A percentile compares a stretch with the other conserved stretches of the same genome.
Evolutionary conservation across 75 land plant species (phyloP).

Genomic region (Sequoia sempervirens): DNA sequence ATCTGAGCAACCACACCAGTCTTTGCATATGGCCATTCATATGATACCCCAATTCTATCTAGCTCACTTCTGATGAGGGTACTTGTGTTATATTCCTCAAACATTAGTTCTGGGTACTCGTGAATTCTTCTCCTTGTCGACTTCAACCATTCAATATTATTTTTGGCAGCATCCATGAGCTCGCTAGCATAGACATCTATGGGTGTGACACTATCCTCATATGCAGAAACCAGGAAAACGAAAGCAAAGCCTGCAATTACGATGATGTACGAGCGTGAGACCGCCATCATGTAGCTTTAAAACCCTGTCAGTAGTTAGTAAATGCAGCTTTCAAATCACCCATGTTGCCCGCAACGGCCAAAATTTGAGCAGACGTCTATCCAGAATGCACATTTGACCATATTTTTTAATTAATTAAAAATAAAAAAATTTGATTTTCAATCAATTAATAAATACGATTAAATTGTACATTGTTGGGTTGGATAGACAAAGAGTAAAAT

Average conservation of each 20-base stretch:
- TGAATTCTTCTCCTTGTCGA: conserved; percentile 22
- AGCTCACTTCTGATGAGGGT: conserved; percentile 22
- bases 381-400: too few species aligned
- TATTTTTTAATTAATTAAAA: too few species aligned
- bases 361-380: too few species aligned
- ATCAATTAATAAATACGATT: too few species aligned
- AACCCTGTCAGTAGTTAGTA: too few species aligned
- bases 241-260: neutral
- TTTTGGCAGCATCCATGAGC: neutral
- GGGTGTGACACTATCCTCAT: neutral
- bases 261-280: neutral
- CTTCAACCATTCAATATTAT: conserved; percentile 14
- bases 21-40: conserved; percentile 21
- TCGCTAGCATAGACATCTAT: neutral
- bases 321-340: too few species aligned
- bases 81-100: conserved; percentile 29
- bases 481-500: too few species aligned
- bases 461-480: too few species aligned
- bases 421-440: too few species aligned
- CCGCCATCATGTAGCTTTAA: neutral
- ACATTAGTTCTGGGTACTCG: conserved; percentile 23
- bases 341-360: too few species aligned
- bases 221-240: neutral
- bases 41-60: conserved; percentile 20
- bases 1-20: conserved; percentile 29